Base-by-base conservation (phyloP, 148 eudicot species). In the Dianthus caryophyllus region DNA sequence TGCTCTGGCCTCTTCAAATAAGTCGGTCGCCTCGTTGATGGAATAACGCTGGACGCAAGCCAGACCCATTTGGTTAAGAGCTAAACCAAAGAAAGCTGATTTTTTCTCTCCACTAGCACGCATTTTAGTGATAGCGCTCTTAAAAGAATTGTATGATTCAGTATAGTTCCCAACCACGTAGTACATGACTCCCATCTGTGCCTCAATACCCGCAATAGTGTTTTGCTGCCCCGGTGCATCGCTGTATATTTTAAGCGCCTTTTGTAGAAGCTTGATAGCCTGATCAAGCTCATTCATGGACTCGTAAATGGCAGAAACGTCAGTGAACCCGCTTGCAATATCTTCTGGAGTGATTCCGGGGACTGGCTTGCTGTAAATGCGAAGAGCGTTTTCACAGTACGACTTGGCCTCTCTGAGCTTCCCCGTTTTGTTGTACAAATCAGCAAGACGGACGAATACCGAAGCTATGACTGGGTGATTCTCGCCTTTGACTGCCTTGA, bases 121-220 rank as follows among this genome's bases (percentile, higher is more conserved):
- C 52, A 95, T 90, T 87, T 90, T 94, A 5, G 76, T 64, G 57
- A 78, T 79, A 20, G 93, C 93, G 61, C 71, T 90, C 70, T 83
- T 85, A 20, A 95, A 88, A 1, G 86, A 84, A 50, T 70, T 61
- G 70, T 95, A 90, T 2, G 99, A 85, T 70, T 95, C 97, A 6
- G 79, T 55, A 53, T 90, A 95, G 18, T 84, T 88, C 18, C 89
- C 99, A 51, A 95, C 75, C 88, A 95, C 82, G 67, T 90, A 95
- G 70, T 86, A 81, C 83, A 90, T 73, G 61, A 90, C 99, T 20
- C 99, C 99, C 85, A 95, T 90, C 76, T 90, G 99, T n/a, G 99
- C 97, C 67, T 95, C 97, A 55, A 95, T 90, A n/a, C 99, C 99
- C 0, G 99, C 99, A 62, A 88, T 77, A 10, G 96, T 90, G 72